Percentiles rank a stretch among this genome's conserved stretches.
Evolutionary conservation across 768 basidiomycete genomes (phyloP).

Genomic region (Boletus reticulatus): DNA sequence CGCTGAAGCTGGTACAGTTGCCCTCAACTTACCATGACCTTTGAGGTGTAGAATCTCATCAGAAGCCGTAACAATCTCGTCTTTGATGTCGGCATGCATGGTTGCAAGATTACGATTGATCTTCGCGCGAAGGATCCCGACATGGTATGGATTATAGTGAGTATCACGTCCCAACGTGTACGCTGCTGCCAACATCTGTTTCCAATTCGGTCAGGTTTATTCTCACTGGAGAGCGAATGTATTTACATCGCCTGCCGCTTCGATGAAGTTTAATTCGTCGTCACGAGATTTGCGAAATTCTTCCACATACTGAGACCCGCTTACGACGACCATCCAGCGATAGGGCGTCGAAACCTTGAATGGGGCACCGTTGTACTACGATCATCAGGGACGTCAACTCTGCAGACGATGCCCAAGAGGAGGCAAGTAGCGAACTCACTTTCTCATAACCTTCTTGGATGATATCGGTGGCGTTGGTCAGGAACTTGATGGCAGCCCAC

Average conservation of each 20-base stretch:
- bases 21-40: constrained; percentile 13
- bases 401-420: background rate
- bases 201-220: background rate
- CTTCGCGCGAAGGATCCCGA: constrained; percentile 26
- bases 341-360: constrained; percentile 32
- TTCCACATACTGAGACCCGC: constrained; percentile 32
- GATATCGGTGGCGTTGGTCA: constrained; percentile 19
- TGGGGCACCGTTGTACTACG: constrained; percentile 26
- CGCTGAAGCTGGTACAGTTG: too few relatives aligned
- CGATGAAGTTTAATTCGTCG: constrained; percentile 35
- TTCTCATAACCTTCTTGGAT: constrained; percentile 34
- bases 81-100: constrained; percentile 39
- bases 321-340: constrained; percentile 41
- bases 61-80: constrained; percentile 44
- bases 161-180: constrained; percentile 38
- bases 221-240: background rate
- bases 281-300: constrained; percentile 41
- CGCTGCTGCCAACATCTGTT: constrained; percentile 35
- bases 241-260: constrained; percentile 14
- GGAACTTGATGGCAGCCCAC: constrained; percentile 17
- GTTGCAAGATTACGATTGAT: constrained; percentile 38
- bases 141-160: constrained; percentile 31
- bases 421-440: constrained; percentile 9
- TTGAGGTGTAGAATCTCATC: constrained; percentile 32
- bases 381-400: background rate